Evolutionary conservation across 1,139 yeast genomes (phyloP), one percentile per base, ranked within the genome.

Genomic region (Suhomyces kunorum): DNA sequence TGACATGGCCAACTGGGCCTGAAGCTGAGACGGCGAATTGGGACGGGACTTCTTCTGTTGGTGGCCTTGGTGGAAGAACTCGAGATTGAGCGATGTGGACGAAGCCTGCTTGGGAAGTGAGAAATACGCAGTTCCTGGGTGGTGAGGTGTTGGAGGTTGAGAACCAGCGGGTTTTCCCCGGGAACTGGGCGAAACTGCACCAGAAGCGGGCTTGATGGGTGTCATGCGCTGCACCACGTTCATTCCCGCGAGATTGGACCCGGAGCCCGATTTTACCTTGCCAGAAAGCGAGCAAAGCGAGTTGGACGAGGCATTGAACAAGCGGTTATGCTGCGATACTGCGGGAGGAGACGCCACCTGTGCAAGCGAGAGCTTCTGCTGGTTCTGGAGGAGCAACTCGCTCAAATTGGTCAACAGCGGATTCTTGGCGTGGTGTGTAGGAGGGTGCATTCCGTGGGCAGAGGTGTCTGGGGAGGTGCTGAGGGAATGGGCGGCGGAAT

Each of bases 21-120:
- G 50, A 7, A 49, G 40, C 33, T 47, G 54, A 4, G 46, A 50
- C 8, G 76, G 76, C 8, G 74, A 67, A 50, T 63, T 68, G 8
- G 76, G 76, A 42, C 76, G 52, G 32, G 74, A 67, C 49, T 66
- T 68, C 54, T 69, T 71, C 20, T 40, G 48, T 30, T 42, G 42
- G 12, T 45, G 28, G 34, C 34, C 34, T 8, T 32, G 34, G 18
- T 31, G 56, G 45, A 54, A 61, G 32, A 66, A 64, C 49, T 57
- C 70, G 40, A 64, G 49, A 40, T 57, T 66, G 43, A 56, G 54
- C 31, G 58, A 61, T 9, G 61, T 58, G 36, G 56, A 57, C 16
- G 58, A 60, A 28, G 42, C 51, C 41, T 53, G 68, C 46, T 49
- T 58, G 14, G 56, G 60, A 30, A 50, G 36, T 28, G 39, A 46